Conservation (phyloP, 208 protist genomes). For the Leishmania aethiopica region DNA sequence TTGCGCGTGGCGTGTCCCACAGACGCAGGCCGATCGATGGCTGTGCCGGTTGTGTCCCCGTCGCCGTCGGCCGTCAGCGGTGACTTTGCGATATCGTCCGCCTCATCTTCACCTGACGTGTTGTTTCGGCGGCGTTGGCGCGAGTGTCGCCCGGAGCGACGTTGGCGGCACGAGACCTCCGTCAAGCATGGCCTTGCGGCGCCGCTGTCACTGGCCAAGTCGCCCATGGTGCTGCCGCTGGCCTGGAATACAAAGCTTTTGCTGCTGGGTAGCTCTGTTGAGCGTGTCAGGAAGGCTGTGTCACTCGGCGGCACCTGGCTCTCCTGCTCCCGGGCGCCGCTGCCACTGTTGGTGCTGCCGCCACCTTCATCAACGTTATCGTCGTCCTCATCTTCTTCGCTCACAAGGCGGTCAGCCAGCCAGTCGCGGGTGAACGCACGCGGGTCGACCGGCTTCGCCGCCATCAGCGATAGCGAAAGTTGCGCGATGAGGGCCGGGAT, state of each 20-base stretch:
- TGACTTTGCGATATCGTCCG: background rate
- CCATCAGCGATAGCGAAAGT: conserved; percentile 56
- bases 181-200: background rate
- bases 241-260: conserved; percentile 7
- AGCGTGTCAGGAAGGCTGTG: background rate
- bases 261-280: conserved; percentile 7
- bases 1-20: background rate
- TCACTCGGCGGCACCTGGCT: background rate
- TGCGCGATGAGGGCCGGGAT: conserved; percentile 50
- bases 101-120: background rate
- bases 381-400: conserved; percentile 33
- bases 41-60: background rate
- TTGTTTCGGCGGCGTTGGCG: background rate
- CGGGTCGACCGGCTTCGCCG: conserved; percentile 65
- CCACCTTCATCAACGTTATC: background rate
- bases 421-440: conserved; percentile 64
- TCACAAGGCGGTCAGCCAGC: conserved; percentile 42
- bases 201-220: background rate
- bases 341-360: background rate
- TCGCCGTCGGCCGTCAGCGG: background rate
- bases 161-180: background rate
- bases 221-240: background rate
- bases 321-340: background rate
- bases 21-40: background rate
- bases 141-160: background rate